Conservation (phyloP, 768 basidiomycete species). For the Boletus subparvulus region DNA sequence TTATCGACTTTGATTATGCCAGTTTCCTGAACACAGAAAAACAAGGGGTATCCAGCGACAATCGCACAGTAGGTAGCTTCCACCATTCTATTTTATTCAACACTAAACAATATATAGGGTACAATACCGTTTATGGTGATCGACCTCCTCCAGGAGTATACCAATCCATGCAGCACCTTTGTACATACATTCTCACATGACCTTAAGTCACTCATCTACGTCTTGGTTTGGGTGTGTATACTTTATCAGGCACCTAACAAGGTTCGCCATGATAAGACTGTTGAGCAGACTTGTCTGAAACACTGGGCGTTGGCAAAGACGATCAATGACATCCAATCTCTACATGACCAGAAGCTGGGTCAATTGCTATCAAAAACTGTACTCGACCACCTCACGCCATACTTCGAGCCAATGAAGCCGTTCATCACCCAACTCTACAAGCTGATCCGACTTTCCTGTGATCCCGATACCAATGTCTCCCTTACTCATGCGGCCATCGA, state of each 20-base stretch:
- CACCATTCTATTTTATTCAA: not conserved
- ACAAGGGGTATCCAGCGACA: not conserved
- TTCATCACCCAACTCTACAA: not conserved
- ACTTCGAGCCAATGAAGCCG: not conserved
- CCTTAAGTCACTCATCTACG: not conserved
- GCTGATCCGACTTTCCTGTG: not conserved
- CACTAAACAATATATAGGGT: not conserved
- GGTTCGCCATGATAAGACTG: not conserved
- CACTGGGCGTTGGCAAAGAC: not conserved
- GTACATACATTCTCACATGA: not conserved
- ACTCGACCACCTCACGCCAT: not conserved
- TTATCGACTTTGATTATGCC: not conserved
- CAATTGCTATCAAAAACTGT: not conserved
- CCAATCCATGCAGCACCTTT: not conserved
- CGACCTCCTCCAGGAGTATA: not conserved
- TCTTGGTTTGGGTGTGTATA: not conserved
- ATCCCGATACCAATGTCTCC: not conserved
- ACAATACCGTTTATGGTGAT: not conserved
- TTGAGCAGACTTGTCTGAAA: not conserved
- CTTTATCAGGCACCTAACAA: not conserved
- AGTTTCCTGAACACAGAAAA: not conserved
- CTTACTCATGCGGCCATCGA: not conserved
- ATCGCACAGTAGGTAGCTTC: not conserved
- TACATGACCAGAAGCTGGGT: not conserved
- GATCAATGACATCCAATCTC: not conserved